Percentiles rank a stretch among this genome's conserved stretches.
These are phyloP conservation scores for Suillus bovinus DNA, from an alignment of 768 basidiomycete species.

Conservation along the genomic window DNA sequence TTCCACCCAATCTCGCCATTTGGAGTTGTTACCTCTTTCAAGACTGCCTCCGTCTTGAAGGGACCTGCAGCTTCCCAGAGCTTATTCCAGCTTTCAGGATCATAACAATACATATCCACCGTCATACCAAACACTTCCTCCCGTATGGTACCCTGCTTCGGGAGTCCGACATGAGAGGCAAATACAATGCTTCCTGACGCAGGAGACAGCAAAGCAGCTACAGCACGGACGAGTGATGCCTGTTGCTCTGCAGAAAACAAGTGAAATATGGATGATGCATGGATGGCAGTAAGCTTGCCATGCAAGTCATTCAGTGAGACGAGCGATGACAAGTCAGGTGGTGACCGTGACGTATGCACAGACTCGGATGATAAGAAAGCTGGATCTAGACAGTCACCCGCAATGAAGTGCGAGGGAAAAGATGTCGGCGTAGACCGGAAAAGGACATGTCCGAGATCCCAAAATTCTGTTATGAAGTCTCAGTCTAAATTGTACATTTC, in stretches of 20 bases:
- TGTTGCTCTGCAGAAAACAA: constrained; percentile 14
- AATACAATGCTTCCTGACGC: constrained; percentile 32
- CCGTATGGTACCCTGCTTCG: constrained; percentile 12
- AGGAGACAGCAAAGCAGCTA: constrained; percentile 29
- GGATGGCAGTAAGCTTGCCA: constrained; percentile 49
- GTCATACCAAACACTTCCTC: constrained; percentile 8
- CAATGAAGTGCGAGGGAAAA: constrained; percentile 56
- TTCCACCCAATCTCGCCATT: constrained; percentile 3
- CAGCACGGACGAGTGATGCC: constrained; percentile 11
- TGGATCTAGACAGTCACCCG: constrained; percentile 55
- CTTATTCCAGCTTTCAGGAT: constrained; percentile 28
- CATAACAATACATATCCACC: constrained; percentile 24
- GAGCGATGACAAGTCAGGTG: constrained; percentile 32
- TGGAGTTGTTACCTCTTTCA: constrained; percentile 17
- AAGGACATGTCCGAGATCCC: constrained; percentile 62
- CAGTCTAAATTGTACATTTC: neutral
- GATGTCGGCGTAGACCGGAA: constrained; percentile 52
- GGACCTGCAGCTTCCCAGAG: constrained; percentile 22
- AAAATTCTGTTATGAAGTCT: constrained; percentile 44
- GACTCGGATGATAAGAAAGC: constrained; percentile 37
- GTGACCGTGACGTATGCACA: constrained; percentile 14
- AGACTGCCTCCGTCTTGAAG: constrained; percentile 28
- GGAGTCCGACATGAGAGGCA: constrained; percentile 26
- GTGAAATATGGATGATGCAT: constrained; percentile 50
- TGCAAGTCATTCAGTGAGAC: constrained; percentile 45